These are phyloP conservation scores for Penicillium sp. DNA, from an alignment of 2,329 filamentous ascomycete genomes.

Conservation along the genomic window DNA sequence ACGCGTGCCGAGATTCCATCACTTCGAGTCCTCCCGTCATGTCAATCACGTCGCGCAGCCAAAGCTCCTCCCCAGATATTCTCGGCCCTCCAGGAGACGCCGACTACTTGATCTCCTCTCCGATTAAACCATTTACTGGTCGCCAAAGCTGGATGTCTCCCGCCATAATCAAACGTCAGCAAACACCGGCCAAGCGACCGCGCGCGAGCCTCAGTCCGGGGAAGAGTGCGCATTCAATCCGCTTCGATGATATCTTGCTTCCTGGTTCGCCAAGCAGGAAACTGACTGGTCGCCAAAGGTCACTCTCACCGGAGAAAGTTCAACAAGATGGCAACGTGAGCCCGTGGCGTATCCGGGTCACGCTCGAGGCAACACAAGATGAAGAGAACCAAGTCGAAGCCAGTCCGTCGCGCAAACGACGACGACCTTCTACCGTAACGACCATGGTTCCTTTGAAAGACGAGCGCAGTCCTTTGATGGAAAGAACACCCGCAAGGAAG, in stretches of 20 bases:
- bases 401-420: slow-evolving; percentile 33
- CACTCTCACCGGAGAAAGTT: slow-evolving; percentile 41
- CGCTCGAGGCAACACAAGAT: slow-evolving; percentile 50
- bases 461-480: slow-evolving; percentile 28
- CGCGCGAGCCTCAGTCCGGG: slow-evolving; percentile 37
- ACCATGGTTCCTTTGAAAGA: slow-evolving; percentile 46
- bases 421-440: slow-evolving; percentile 35
- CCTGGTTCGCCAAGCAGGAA: slow-evolving; percentile 39
- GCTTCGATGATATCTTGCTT: slow-evolving; percentile 45
- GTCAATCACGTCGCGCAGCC: slow-evolving; percentile 36
- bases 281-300: slow-evolving; percentile 27
- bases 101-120: slow-evolving; percentile 45
- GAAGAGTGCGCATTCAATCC: slow-evolving; percentile 42
- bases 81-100: slow-evolving; percentile 44
- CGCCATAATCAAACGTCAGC: slow-evolving; percentile 31
- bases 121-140: slow-evolving; percentile 39
- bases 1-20: slow-evolving; percentile 23
- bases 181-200: slow-evolving; percentile 37
- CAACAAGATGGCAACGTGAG: slow-evolving; percentile 43
- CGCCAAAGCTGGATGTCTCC: slow-evolving; percentile 44
- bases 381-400: slow-evolving; percentile 33
- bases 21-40: slow-evolving; percentile 20
- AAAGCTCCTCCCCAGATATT: slow-evolving; percentile 45
- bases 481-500: slow-evolving; percentile 41
- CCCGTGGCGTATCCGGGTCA: slow-evolving; percentile 51